Percentiles rank a stretch among this genome's conserved stretches.
These are phyloP conservation scores for Neodidymelliopsis sp. DNA, from an alignment of 2,329 filamentous ascomycete genomes.

Conservation along the genomic window DNA sequence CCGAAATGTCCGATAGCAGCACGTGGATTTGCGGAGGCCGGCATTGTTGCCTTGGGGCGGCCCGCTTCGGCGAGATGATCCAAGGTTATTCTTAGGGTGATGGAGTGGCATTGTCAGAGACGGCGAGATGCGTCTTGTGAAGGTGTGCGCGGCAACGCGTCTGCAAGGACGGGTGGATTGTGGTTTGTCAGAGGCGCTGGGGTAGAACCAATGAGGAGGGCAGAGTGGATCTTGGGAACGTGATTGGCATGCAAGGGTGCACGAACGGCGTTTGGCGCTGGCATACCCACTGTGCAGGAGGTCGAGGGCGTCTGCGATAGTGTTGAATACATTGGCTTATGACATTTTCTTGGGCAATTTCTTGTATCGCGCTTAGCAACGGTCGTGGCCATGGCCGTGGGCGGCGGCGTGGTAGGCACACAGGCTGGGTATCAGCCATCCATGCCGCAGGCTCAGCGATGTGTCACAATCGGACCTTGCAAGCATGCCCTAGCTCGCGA, in stretches of 20 bases:
- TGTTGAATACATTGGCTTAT: conserved; percentile 33
- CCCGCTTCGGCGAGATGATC: conserved; percentile 5
- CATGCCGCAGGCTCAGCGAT: conserved; percentile 6
- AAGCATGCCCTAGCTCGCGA: conserved; percentile 15
- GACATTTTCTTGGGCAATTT: background rate
- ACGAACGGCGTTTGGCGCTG: conserved; percentile 24
- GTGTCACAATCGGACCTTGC: conserved; percentile 13
- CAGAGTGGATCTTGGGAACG: conserved; percentile 18
- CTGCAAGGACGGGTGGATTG: conserved; percentile 25
- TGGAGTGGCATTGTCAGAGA: conserved; percentile 9
- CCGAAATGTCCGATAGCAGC: conserved; percentile 1
- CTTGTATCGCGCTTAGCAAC: conserved; percentile 9
- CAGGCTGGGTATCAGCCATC: conserved; percentile 4
- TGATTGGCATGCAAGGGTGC: conserved; percentile 37
- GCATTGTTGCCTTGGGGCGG: conserved; percentile 3
- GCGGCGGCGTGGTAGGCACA: conserved; percentile 8
- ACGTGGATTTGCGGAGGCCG: conserved; percentile 7
- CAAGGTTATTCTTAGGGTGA: background rate
- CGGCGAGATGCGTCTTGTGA: conserved; percentile 4
- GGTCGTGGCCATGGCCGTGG: too few relatives aligned
- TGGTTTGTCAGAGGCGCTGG: conserved; percentile 33
- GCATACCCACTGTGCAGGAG: conserved; percentile 20
- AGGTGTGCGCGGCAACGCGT: conserved; percentile 24
- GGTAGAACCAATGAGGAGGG: conserved; percentile 36
- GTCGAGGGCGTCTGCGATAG: conserved; percentile 18